Base-by-base conservation (phyloP, 257 asterid species). In the Salvia rosmarinus region DNA sequence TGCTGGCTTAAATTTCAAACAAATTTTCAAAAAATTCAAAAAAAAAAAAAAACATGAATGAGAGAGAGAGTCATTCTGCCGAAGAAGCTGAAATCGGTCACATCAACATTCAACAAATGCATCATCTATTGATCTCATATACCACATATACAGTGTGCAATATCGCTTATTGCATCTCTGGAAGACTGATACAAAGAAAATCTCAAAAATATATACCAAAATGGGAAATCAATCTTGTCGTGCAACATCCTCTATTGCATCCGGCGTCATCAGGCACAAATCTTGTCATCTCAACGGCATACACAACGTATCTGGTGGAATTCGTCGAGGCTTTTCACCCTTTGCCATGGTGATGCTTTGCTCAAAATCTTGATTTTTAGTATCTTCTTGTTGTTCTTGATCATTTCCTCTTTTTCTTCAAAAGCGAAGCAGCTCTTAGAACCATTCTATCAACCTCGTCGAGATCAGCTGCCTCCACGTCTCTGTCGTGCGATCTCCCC, bases 381-480 rank as follows among this genome's bases (percentile, higher is more conserved):
- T 17, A 23, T 50, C 25, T 17, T 50, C 42, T 46, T 50, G 20
- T 67, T 44, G 42, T 43, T 66, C 57, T 85, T 80, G 50, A 51
- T 67, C 57, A 86, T 80, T 77, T 82, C 80, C 85, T 84, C 61
- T 76, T 87, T 65, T 86, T 91, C 89, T 82, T 94, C 81, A 95
- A 80, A 74, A 89, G 96, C 4, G 99, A 91, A 71, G 94, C 94
- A 30, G 98, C 98, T 49, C 87, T 81, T 30, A 91, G 76, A 66
- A 95, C 76, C 84, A 95, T 73, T 73, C 82, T 78, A 77, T 91
- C 99, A 60, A 95, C 90, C 78, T 95, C 97, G 28, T 95, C 99
- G 66, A 95, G 79, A 73, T 81, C 91, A 8, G 84, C 80, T 39
- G 70, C 55, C 21, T 80, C 87, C 12, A 52, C 79, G 52, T 82